phyloP scores from a whole-genome alignment of 2,329 filamentous ascomycete genomes.

The Hypoxylon sp. region DNA sequence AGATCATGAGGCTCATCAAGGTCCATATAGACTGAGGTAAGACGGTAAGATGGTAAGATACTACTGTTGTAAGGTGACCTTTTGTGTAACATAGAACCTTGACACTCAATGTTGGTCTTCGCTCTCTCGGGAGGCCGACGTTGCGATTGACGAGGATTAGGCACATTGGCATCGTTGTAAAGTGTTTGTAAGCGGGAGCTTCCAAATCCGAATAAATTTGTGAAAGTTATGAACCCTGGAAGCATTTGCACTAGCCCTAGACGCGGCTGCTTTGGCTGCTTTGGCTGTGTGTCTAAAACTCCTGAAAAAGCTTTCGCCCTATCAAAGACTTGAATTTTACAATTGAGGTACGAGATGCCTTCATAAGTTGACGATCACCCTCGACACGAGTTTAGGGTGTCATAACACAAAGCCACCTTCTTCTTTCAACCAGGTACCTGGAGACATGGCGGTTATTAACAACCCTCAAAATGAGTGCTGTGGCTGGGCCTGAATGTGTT shows the following conservation, averaged over 20 bases:
- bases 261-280: too few species aligned
- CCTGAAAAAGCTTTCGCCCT: slow-evolving; percentile 4
- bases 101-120: neutral
- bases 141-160: slow-evolving; percentile 28
- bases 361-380: neutral
- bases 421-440: slow-evolving; percentile 23
- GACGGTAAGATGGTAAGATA: slow-evolving; percentile 16
- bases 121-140: slow-evolving; percentile 16
- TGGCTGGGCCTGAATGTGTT: slow-evolving; percentile 30
- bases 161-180: slow-evolving; percentile 25
- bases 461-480: slow-evolving; percentile 20
- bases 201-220: slow-evolving; percentile 14
- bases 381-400: slow-evolving; percentile 15
- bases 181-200: slow-evolving; percentile 5
- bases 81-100: slow-evolving; percentile 9
- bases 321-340: slow-evolving; percentile 4
- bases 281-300: neutral
- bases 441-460: slow-evolving; percentile 28
- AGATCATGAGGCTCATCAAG: slow-evolving; percentile 30
- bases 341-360: neutral
- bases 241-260: slow-evolving; percentile 2
- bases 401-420: slow-evolving; percentile 23
- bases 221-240: neutral
- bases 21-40: slow-evolving; percentile 21
- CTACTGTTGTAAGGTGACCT: slow-evolving; percentile 26